A percentile compares a stretch with the other conserved stretches of the same genome.
phyloP scores from a whole-genome alignment of 202 grass and related monocot species.

The Musa balbisiana region DNA sequence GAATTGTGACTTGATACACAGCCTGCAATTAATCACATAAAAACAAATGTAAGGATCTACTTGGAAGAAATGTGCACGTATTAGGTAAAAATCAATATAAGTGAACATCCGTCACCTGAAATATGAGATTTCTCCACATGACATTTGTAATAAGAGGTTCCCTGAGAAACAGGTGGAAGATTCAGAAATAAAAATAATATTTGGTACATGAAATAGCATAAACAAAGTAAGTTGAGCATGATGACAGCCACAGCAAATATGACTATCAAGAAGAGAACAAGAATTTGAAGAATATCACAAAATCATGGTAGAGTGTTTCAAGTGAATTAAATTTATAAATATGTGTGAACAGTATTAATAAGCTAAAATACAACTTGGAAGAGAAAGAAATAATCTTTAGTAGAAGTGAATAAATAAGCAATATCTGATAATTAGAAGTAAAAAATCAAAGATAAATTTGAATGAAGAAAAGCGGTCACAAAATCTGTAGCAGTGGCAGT shows the following conservation, averaged over 20 bases:
- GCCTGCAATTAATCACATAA: conserved; percentile 46
- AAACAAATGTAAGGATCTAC: neutral
- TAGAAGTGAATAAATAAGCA: too few species aligned
- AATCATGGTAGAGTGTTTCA: neutral
- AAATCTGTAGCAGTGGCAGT: too few species aligned
- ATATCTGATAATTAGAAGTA: too few species aligned
- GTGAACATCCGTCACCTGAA: conserved; percentile 50
- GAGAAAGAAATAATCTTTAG: too few species aligned
- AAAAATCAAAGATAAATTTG: too few species aligned
- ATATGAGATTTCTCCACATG: conserved; percentile 95
- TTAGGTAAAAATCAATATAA: neutral
- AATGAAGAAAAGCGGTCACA: too few species aligned
- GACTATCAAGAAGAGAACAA: too few species aligned
- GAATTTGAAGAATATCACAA: too few species aligned
- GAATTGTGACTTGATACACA: conserved; percentile 66
- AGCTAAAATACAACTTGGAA: too few species aligned
- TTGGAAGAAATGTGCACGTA: neutral
- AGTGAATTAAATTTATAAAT: neutral
- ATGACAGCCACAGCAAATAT: too few species aligned
- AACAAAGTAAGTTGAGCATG: too few species aligned
- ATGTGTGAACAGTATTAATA: neutral
- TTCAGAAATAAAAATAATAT: neutral
- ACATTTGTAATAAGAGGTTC: conserved; percentile 92
- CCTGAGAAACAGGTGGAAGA: conserved; percentile 36
- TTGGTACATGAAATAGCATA: neutral